Conservation (phyloP, 345 rosid genomes). For the Gossypium bickii region DNA sequence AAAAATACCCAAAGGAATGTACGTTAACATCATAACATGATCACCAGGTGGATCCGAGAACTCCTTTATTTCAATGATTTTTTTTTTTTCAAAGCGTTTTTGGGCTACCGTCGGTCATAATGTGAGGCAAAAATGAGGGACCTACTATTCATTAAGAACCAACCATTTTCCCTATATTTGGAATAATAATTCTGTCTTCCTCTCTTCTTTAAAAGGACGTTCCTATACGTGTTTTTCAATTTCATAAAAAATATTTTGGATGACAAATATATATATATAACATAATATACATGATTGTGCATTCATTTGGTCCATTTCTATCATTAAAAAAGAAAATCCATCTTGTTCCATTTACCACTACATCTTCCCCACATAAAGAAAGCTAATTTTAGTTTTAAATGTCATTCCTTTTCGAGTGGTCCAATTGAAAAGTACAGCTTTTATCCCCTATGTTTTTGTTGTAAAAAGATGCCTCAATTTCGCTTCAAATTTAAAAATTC, state of each 20-base stretch:
- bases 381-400: conserved; percentile 10
- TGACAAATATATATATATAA: background rate
- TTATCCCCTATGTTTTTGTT: background rate
- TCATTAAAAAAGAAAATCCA: too few species aligned
- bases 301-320: conserved; percentile 1
- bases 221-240: background rate
- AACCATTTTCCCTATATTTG: conserved; percentile 8
- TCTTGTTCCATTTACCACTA: background rate
- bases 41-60: background rate
- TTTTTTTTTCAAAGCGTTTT: background rate
- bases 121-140: background rate
- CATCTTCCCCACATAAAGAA: background rate
- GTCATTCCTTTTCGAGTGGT: conserved; percentile 14
- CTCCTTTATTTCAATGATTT: background rate
- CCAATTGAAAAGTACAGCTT: conserved; percentile 4
- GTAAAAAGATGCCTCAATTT: too few species aligned
- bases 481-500: too few species aligned
- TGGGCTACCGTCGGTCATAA: background rate
- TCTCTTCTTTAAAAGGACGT: too few species aligned
- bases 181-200: too few species aligned
- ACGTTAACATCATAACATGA: too few species aligned
- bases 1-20: background rate
- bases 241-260: background rate
- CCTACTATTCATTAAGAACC: conserved; percentile 16
- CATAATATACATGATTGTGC: background rate